Conservation (phyloP, 306 rosid species). For the Prunus mongolica region DNA sequence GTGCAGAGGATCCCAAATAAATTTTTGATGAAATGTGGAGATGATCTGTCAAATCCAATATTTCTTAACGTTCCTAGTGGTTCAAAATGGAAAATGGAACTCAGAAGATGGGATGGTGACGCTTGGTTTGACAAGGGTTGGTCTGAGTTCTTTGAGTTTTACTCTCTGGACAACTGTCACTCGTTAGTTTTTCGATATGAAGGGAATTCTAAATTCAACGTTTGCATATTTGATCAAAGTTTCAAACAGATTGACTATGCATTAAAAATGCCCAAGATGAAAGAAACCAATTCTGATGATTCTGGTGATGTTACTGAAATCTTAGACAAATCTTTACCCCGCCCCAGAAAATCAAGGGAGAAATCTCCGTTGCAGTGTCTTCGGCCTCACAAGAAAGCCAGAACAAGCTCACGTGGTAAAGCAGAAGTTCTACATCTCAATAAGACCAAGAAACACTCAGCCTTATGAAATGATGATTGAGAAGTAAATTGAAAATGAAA, state of each 20-base stretch:
- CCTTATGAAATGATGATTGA: background rate
- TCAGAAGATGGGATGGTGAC: background rate
- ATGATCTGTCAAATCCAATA: background rate
- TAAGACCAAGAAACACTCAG: background rate
- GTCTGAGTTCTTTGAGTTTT: constrained; percentile 11
- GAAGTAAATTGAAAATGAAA: no score
- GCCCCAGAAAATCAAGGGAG: background rate
- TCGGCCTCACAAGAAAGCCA: background rate
- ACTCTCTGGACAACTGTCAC: background rate
- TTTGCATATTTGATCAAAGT: constrained; percentile 18
- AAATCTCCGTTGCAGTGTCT: background rate
- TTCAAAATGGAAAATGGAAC: constrained; percentile 7
- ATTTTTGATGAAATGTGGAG: constrained; percentile 3
- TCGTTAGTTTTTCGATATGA: constrained; percentile 7
- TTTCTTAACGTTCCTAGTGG: constrained; percentile 10
- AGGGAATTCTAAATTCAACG: constrained; percentile 5
- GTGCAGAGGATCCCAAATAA: background rate
- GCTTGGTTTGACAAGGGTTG: constrained; percentile 20
- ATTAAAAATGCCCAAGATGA: background rate
- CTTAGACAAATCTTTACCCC: background rate
- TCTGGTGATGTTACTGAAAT: background rate
- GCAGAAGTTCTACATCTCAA: background rate
- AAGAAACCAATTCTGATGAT: background rate
- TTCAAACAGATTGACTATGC: constrained; percentile 27
- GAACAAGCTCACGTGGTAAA: background rate